phyloP scores from a whole-genome alignment of 352 stramenopile species.

The Pythium sukuiense region DNA sequence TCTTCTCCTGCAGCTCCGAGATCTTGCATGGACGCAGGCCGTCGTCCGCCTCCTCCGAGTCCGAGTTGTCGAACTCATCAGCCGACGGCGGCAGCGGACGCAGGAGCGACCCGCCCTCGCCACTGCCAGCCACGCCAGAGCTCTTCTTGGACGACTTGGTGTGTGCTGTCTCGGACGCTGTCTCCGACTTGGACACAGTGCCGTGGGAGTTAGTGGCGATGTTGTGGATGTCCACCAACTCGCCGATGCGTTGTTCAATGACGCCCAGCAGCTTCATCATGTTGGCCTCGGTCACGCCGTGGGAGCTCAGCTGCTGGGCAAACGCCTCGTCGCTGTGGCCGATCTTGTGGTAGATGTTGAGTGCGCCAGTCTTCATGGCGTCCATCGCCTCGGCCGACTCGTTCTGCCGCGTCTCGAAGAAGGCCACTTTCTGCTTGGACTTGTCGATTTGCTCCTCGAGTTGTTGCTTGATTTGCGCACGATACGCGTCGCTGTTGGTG shows the following conservation, averaged over 20 bases:
- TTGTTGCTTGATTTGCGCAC: conserved; percentile 61
- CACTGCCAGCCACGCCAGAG: background rate
- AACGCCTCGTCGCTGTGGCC: conserved; percentile 76
- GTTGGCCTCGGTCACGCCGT: conserved; percentile 79
- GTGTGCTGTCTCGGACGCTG: conserved; percentile 17
- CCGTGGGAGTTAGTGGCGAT: conserved; percentile 61
- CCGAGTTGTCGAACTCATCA: conserved; percentile 75
- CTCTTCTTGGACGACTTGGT: conserved; percentile 38
- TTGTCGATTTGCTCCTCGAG: conserved; percentile 86
- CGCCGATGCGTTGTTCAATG: conserved; percentile 82
- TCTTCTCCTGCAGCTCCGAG: conserved; percentile 80
- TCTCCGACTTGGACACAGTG: conserved; percentile 30
- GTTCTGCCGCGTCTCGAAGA: conserved; percentile 61
- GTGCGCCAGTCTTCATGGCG: conserved; percentile 67
- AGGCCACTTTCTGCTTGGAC: conserved; percentile 71
- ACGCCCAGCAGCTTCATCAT: conserved; percentile 79
- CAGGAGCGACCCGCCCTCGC: conserved; percentile 30
- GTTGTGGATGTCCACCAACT: conserved; percentile 88
- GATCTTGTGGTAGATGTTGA: conserved; percentile 85
- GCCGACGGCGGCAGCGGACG: conserved; percentile 55
- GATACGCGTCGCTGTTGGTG: conserved; percentile 56
- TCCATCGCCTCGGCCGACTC: conserved; percentile 67
- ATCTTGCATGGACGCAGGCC: conserved; percentile 69
- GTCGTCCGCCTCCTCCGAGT: conserved; percentile 74
- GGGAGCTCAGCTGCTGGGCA: conserved; percentile 57